These are phyloP conservation scores for Aspergillus funiculosus DNA, from an alignment of 495 filamentous ascomycete species.

Conservation along the genomic window DNA sequence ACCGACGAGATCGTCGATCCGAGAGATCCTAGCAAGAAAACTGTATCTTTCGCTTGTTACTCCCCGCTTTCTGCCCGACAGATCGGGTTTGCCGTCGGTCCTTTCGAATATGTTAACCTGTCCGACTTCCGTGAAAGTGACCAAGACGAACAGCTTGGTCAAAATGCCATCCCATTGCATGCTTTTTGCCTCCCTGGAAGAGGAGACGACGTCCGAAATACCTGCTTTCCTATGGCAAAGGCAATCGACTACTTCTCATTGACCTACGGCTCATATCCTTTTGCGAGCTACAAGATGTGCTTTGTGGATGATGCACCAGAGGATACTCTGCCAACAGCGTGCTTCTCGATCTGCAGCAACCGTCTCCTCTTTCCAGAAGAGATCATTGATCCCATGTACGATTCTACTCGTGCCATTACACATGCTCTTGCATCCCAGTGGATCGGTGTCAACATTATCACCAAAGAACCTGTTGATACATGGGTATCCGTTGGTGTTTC, in stretches of 20 bases:
- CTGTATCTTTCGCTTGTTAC: constrained; percentile 68
- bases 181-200: constrained; percentile 86
- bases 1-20: constrained; percentile 74
- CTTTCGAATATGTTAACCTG: constrained; percentile 89
- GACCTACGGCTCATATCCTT: constrained; percentile 80
- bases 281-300: constrained; percentile 79
- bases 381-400: constrained; percentile 75
- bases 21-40: constrained; percentile 70
- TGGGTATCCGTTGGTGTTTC: constrained; percentile 92
- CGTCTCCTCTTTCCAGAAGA: constrained; percentile 76
- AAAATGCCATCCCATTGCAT: constrained; percentile 75
- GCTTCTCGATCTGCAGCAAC: constrained; percentile 80
- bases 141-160: constrained; percentile 81
- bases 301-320: constrained; percentile 82
- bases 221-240: constrained; percentile 67
- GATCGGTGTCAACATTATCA: constrained; percentile 83
- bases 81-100: constrained; percentile 85
- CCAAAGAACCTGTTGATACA: constrained; percentile 69
- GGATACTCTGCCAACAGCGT: constrained; percentile 70
- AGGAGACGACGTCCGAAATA: constrained; percentile 71
- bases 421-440: constrained; percentile 89
- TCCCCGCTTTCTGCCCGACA: constrained; percentile 74
- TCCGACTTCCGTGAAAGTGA: constrained; percentile 83
- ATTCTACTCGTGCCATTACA: constrained; percentile 68
- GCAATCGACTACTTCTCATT: constrained; percentile 83